Base-by-base conservation (phyloP, 805 yeast species). In the Groenewaldozyma salmanticensis region DNA sequence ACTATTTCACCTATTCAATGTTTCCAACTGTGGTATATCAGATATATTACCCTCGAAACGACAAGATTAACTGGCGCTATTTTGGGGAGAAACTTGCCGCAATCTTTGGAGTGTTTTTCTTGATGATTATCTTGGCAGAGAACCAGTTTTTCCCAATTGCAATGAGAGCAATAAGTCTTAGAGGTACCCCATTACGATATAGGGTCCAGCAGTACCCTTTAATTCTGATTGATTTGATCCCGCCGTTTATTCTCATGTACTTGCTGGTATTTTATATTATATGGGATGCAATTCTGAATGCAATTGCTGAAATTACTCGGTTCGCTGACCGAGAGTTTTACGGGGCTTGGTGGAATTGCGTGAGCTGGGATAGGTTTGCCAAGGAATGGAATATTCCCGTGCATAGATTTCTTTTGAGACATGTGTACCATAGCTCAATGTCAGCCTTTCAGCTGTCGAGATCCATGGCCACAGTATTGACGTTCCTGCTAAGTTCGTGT, bases 271-370 rank as follows among this genome's bases (percentile, higher is more conserved):
- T 88, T 62, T 88, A 83, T 58, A 66, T 92, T 46, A 92, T 94
- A 47, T 94, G 98, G 98, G 97, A 92, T 54, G 80, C 90, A 4
- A 90, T 90, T 38, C 66, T 88, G 52, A 90, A 88, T 55, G 81
- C 82, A 19, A 73, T 94, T 52, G 97, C 95, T 0, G 98, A 92
- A 58, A 65, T 90, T 31, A 79, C 95, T 13, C 56, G 71, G 39
- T 94, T 79, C 62, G 96, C 85, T 3, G 96, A 92, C 58, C 74
- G 98, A 38, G 82, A 82, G 50, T 92, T 92, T 60, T 92, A 94
- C 57, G 90, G 94, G 2, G 83, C 86, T 34, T 94, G 98, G 98
- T 92, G 99, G 98, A 85, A 88, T 52, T 83, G 94, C 46, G 76
- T 81, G 16, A 81, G 85, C 33, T 92, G 96, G 96, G 83, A 83